Base-by-base conservation (phyloP, 2,329 filamentous ascomycete genomes). In the Cadophora sp. region DNA sequence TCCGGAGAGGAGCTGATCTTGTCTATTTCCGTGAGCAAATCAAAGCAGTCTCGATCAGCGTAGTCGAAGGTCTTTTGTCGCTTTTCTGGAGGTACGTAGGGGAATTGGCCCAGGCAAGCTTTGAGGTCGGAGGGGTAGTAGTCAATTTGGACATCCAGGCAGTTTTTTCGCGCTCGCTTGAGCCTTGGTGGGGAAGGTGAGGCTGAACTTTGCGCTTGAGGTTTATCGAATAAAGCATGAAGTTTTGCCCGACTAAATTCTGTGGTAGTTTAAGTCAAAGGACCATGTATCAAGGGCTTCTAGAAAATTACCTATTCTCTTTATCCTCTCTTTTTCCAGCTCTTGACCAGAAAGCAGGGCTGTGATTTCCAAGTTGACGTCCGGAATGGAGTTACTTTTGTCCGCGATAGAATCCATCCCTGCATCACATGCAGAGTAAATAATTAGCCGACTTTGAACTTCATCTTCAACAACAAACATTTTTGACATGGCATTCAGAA, bases 401-500 rank as follows among this genome's bases (percentile, higher is more conserved):
- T 50, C 59, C 59, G 59, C 11, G 4, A 8, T 14, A 7, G n/a
- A 1, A 11, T 39, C 20, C 55, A 43, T 22, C 53, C 36, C 33
- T 58, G 55, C 36, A 58, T 22, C 36, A 18, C 55, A 4, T 16
- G 20, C n/a, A 41, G 55, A 58, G 48, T 63, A 63, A 63, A 63
- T 56, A 56, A 55, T 53, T 53, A 45, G n/a, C 60, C 47, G 48
- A 43, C 50, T 51, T 47, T 27, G 33, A 43, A 39, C 22, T 39
- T 51, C 20, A 24, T 36, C 24, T 41, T n/a, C 22, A 8, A n/a
- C 14, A 56, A 4, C n/a, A 20, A 55, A 20, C 14, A 9, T 16
- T 20, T 8, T 13, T 22, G 58, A 14, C 13, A 91, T 91, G 88
- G 88, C 89, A 14, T 91, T 91, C 78, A 86, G 88, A 72, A 91